Percentiles rank a stretch among this genome's conserved stretches.
Conservation (phyloP, 1,284 basidiomycete genomes). For the Moesziomyces sp. region DNA sequence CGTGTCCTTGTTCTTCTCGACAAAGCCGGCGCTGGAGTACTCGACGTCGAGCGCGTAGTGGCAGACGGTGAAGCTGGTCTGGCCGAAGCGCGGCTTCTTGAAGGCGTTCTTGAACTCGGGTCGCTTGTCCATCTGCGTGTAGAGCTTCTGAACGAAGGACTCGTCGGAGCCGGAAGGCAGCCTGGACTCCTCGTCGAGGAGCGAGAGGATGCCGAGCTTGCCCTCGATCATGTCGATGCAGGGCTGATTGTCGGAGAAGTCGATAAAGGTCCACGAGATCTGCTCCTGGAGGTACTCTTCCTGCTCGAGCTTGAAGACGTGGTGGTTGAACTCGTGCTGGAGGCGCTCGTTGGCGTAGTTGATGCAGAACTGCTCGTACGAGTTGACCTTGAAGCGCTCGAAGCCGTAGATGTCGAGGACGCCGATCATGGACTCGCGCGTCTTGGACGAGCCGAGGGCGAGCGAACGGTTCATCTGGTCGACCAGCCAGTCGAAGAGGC, state of each 20-base stretch:
- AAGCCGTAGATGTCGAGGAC: conserved; percentile 81
- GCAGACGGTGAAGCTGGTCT: conserved; percentile 95
- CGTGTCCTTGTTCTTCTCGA: conserved; percentile 99
- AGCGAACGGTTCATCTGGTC: conserved; percentile 95
- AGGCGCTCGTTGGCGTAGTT: conserved; percentile 98
- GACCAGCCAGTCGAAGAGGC: conserved; percentile 98
- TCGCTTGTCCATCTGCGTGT: conserved; percentile 81
- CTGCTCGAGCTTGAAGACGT: conserved; percentile 81
- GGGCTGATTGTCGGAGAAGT: conserved; percentile 97
- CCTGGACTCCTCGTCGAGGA: conserved; percentile 97
- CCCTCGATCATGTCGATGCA: conserved; percentile 99
- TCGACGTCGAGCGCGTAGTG: conserved; percentile 99
- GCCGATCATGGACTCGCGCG: conserved; percentile 97
- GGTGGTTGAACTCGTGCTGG: conserved; percentile 82
- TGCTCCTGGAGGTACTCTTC: conserved; percentile 98
- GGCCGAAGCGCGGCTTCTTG: conserved; percentile 98
- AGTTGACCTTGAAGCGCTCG: conserved; percentile 74
- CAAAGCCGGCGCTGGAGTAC: conserved; percentile 96
- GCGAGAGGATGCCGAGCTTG: conserved; percentile 90
- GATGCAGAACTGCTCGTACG: conserved; percentile 99
- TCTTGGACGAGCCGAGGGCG: conserved; percentile 85
- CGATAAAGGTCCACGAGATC: conserved; percentile 99
- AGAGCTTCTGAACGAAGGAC: conserved; percentile 93
- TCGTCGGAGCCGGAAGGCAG: conserved; percentile 91
- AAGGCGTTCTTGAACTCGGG: conserved; percentile 88